A percentile compares a stretch with the other conserved stretches of the same genome.
phyloP scores from a whole-genome alignment of 805 yeast genomes.

The Yamadazyma paraphyllophila region DNA sequence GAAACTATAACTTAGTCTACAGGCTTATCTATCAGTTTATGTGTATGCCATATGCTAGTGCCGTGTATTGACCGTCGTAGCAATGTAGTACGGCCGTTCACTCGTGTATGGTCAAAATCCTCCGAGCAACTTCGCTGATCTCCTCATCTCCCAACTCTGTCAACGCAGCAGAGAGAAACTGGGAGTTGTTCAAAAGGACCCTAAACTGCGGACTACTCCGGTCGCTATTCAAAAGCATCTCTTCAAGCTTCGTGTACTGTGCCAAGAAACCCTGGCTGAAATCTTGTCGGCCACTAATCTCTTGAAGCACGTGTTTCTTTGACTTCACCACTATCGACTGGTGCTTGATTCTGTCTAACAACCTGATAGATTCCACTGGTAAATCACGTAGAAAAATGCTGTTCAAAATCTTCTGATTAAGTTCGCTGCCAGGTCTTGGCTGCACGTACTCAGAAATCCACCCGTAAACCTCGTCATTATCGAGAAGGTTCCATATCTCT shows the following conservation, averaged over 20 bases:
- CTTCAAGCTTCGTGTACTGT: conserved; percentile 10
- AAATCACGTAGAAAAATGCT: conserved; percentile 10
- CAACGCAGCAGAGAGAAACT: conserved; percentile 27
- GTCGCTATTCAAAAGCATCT: conserved; percentile 9
- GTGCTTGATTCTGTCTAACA: conserved; percentile 13
- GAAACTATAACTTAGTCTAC: not conserved
- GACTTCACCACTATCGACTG: conserved; percentile 11
- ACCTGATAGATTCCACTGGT: conserved; percentile 9
- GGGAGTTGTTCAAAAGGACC: conserved; percentile 29
- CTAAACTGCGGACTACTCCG: conserved; percentile 8
- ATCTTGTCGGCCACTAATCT: not conserved
- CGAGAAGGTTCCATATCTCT: conserved; percentile 8
- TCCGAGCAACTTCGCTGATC: conserved; percentile 5
- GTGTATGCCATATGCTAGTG: too few relatives aligned
- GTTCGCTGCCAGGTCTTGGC: conserved; percentile 6
- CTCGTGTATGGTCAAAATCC: conserved; percentile 3
- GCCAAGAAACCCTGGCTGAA: conserved; percentile 6
- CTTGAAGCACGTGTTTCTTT: not conserved
- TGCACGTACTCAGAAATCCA: conserved; percentile 6
- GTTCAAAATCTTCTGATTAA: conserved; percentile 6
- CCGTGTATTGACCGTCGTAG: too few relatives aligned
- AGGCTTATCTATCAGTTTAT: too few relatives aligned
- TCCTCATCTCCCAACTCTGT: conserved; percentile 3
- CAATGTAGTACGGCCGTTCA: not conserved
- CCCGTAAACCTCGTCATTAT: conserved; percentile 19